Evolutionary conservation across 129 eudicot species (phyloP).

Genomic region (Flaveria ramosissima): DNA sequence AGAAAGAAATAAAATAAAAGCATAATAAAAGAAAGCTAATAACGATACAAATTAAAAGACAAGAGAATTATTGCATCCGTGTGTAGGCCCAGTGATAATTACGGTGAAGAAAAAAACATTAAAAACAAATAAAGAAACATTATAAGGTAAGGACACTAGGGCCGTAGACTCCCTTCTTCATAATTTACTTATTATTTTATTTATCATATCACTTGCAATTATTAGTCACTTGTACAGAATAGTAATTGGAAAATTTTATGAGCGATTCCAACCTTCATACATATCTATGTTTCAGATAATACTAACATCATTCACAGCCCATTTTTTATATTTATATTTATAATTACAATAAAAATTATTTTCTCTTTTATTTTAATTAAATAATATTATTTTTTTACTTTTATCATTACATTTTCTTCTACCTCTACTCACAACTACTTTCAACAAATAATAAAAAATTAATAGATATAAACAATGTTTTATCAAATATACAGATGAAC

Average conservation of each 20-base stretch:
- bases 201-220: background rate
- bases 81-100: conserved; percentile 1
- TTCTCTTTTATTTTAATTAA: too few species aligned
- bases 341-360: too few species aligned
- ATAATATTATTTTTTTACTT: too few species aligned
- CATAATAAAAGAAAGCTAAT: background rate
- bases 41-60: background rate
- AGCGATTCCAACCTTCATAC: background rate
- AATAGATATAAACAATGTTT: too few species aligned
- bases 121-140: background rate
- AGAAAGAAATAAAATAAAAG: background rate
- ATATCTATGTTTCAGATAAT: too few species aligned
- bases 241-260: background rate
- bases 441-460: too few species aligned
- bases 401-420: too few species aligned
- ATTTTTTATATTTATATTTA: too few species aligned
- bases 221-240: background rate
- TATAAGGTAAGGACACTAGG: background rate
- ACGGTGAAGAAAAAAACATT: background rate
- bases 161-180: background rate
- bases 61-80: background rate
- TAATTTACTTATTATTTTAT: background rate
- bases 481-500: too few species aligned
- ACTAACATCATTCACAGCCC: too few species aligned
- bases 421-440: too few species aligned